Conservation (phyloP, 805 yeast species). For the Kockiozyma suomiensis region DNA sequence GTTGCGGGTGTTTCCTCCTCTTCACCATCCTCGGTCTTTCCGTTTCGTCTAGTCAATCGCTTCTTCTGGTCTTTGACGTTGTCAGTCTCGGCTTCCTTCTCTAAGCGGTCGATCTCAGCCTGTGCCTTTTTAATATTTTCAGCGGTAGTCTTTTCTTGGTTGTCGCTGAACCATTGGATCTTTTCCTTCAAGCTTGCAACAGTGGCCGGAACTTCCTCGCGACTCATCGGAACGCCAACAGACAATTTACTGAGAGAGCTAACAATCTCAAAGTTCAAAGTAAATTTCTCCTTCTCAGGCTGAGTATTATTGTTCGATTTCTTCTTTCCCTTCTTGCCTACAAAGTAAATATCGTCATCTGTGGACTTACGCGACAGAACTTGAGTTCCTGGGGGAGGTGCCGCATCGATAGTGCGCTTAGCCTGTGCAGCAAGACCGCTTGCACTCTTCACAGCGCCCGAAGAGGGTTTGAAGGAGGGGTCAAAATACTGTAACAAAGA, state of each 20-base stretch:
- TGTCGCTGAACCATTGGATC: slow-evolving; percentile 63
- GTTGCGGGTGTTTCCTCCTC: slow-evolving; percentile 13
- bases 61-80: slow-evolving; percentile 19
- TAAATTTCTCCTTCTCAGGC: slow-evolving; percentile 50
- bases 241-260: slow-evolving; percentile 74
- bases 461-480: slow-evolving; percentile 64
- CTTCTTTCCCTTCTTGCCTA: slow-evolving; percentile 45
- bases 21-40: slow-evolving; percentile 10
- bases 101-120: slow-evolving; percentile 70
- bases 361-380: slow-evolving; percentile 66
- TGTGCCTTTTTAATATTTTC: slow-evolving; percentile 75
- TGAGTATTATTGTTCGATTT: slow-evolving; percentile 16
- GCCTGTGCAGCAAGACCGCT: slow-evolving; percentile 33
- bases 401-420: slow-evolving; percentile 34
- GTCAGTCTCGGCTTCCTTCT: slow-evolving; percentile 51
- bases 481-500: slow-evolving; percentile 72
- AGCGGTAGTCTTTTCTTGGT: slow-evolving; percentile 80
- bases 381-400: slow-evolving; percentile 48
- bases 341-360: slow-evolving; percentile 59
- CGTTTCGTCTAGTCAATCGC: slow-evolving; percentile 11
- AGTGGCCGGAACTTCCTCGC: slow-evolving; percentile 69
- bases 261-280: slow-evolving; percentile 78
- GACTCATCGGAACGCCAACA: slow-evolving; percentile 74
- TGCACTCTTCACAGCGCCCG: slow-evolving; percentile 22
- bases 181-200: slow-evolving; percentile 71